Conservation (phyloP, 768 basidiomycete species). For the Pilatotrama ljubarskyi region DNA sequence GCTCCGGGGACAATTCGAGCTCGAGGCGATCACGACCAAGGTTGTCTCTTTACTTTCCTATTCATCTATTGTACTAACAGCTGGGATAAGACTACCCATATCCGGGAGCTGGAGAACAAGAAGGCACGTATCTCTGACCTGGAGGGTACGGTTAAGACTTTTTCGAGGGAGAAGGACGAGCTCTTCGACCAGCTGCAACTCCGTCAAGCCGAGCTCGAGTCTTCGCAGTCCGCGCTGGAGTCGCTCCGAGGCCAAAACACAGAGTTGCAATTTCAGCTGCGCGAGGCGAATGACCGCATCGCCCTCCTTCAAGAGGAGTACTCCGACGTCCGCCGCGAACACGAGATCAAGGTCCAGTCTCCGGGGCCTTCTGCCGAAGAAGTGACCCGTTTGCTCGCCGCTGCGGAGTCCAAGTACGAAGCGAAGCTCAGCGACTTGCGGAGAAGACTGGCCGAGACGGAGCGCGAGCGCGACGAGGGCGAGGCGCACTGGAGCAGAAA, state of each 20-base stretch:
- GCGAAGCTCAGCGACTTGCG: conserved; percentile 70
- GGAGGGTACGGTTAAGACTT: conserved; percentile 66
- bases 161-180: conserved; percentile 72
- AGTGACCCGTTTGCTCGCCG: conserved; percentile 69
- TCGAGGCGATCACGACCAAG: conserved; percentile 74
- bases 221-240: conserved; percentile 73
- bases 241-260: conserved; percentile 73
- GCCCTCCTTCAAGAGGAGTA: conserved; percentile 73
- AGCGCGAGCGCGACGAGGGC: conserved; percentile 82
- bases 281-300: conserved; percentile 74
- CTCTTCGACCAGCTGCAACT: conserved; percentile 87
- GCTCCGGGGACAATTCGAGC: conserved; percentile 70
- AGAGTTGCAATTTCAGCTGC: conserved; percentile 85
- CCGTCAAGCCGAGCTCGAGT: conserved; percentile 89
- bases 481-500: conserved; percentile 91
- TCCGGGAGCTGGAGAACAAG: conserved; percentile 64
- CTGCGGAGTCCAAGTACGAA: conserved; percentile 78
- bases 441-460: conserved; percentile 58
- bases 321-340: conserved; percentile 60
- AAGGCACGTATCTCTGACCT: conserved; percentile 65
- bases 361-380: conserved; percentile 60
- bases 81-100: conserved; percentile 56
- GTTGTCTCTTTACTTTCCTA: conserved; percentile 38
- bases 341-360: conserved; percentile 44
- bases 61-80: conserved; percentile 1